Percentiles rank a stretch among this genome's conserved stretches.
phyloP scores from a whole-genome alignment of 371 early-diverging fungal genomes.

The Rhizomucor pusillus region DNA sequence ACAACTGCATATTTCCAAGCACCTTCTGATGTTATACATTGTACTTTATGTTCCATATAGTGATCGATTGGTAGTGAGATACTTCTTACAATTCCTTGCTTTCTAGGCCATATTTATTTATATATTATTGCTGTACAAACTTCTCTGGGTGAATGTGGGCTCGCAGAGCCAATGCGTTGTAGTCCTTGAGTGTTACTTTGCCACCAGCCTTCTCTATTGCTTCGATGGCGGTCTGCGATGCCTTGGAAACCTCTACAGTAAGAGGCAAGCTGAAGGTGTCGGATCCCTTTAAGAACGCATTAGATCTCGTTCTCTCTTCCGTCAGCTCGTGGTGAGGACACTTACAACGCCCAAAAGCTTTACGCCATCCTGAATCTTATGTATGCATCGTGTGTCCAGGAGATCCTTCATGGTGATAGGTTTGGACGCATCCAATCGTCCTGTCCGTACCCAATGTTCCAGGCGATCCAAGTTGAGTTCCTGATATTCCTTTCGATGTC shows the following conservation, averaged over 20 bases:
- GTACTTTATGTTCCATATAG: no score
- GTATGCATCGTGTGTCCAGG: constrained; percentile 70
- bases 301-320: background rate
- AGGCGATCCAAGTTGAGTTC: constrained; percentile 84
- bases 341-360: constrained; percentile 78
- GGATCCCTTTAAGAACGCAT: constrained; percentile 46
- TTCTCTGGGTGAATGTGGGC: constrained; percentile 81
- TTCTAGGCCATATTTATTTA: constrained; percentile 7
- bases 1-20: no score
- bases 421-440: constrained; percentile 79
- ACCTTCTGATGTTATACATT: no score
- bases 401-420: constrained; percentile 86
- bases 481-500: constrained; percentile 66
- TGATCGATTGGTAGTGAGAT: no score
- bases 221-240: constrained; percentile 78
- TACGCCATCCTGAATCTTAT: constrained; percentile 85
- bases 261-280: constrained; percentile 66
- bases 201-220: constrained; percentile 87
- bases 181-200: constrained; percentile 78
- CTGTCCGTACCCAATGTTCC: constrained; percentile 88
- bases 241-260: constrained; percentile 84
- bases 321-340: constrained; percentile 2
- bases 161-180: constrained; percentile 72
- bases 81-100: no score
- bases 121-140: background rate